A percentile compares a stretch with the other conserved stretches of the same genome.
phyloP scores from a whole-genome alignment of 306 rosid genomes.

The Inga laurina region DNA sequence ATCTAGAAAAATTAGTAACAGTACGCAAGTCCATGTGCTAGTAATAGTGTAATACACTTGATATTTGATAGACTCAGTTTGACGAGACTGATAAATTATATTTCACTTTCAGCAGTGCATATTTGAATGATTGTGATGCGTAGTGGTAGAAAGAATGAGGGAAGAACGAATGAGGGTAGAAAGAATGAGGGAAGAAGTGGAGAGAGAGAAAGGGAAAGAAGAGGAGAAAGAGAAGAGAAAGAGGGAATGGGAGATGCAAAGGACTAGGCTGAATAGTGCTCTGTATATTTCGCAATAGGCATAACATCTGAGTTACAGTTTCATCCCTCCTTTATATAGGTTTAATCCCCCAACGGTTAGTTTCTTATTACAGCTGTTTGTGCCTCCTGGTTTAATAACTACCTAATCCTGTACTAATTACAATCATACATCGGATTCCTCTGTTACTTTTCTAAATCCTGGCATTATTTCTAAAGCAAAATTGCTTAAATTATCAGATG shows the following conservation, averaged over 20 bases:
- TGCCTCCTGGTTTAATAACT: not conserved
- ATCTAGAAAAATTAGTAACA: not conserved
- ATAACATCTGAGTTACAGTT: not conserved
- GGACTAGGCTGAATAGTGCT: too few relatives aligned
- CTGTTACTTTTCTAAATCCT: slow-evolving; percentile 5
- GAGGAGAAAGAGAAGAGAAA: too few relatives aligned
- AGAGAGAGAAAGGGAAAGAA: too few relatives aligned
- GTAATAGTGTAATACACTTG: slow-evolving; percentile 1
- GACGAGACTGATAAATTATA: slow-evolving; percentile 1
- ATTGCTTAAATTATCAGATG: slow-evolving; percentile 58
- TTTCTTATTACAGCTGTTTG: not conserved
- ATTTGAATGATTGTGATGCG: not conserved
- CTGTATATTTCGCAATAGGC: not conserved
- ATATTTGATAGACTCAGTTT: slow-evolving; percentile 8
- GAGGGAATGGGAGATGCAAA: too few relatives aligned
- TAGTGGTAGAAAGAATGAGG: too few relatives aligned
- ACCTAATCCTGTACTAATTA: not conserved
- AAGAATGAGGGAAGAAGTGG: too few relatives aligned
- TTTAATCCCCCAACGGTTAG: not conserved
- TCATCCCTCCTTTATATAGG: too few relatives aligned
- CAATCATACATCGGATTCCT: not conserved
- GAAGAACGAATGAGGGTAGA: too few relatives aligned
- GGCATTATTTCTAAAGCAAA: not conserved
- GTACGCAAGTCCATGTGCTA: not conserved
- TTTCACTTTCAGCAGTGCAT: slow-evolving; percentile 15